These are phyloP conservation scores for Candida tammaniensis DNA, from an alignment of 805 yeast genomes.

Conservation along the genomic window DNA sequence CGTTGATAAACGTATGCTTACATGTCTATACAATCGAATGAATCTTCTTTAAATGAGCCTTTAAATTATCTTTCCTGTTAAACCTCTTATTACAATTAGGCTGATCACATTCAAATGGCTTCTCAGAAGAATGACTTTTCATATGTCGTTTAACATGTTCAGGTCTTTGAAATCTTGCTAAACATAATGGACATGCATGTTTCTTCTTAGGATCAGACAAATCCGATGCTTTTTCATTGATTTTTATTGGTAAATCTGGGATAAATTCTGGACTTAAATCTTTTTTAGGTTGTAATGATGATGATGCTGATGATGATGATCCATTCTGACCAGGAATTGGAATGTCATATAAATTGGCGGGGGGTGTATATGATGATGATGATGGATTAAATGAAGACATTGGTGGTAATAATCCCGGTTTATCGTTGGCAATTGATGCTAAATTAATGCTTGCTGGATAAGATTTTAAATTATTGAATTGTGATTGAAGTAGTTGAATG, in stretches of 20 bases:
- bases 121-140: slow-evolving; percentile 56
- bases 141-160: slow-evolving; percentile 69
- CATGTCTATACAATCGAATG: too few relatives aligned
- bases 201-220: slow-evolving; percentile 46
- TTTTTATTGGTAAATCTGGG: slow-evolving; percentile 15
- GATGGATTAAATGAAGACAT: slow-evolving; percentile 21
- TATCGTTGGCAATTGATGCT: slow-evolving; percentile 45
- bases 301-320: slow-evolving; percentile 1
- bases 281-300: slow-evolving; percentile 3
- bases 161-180: slow-evolving; percentile 61
- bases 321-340: slow-evolving; percentile 7
- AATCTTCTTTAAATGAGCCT: slow-evolving; percentile 61
- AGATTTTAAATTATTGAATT: slow-evolving; percentile 30
- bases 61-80: slow-evolving; percentile 58
- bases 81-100: slow-evolving; percentile 53
- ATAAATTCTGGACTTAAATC: slow-evolving; percentile 13
- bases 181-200: slow-evolving; percentile 65
- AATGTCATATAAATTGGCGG: slow-evolving; percentile 1
- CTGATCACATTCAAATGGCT: slow-evolving; percentile 54
- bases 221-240: slow-evolving; percentile 11
- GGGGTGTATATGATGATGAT: background rate
- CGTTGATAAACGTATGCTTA: too few relatives aligned
- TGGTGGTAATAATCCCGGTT: slow-evolving; percentile 31
- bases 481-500: slow-evolving; percentile 27
- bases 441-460: slow-evolving; percentile 52